Base-by-base conservation (phyloP, 139 green algal species). In the Chlamydomonas urium region DNA sequence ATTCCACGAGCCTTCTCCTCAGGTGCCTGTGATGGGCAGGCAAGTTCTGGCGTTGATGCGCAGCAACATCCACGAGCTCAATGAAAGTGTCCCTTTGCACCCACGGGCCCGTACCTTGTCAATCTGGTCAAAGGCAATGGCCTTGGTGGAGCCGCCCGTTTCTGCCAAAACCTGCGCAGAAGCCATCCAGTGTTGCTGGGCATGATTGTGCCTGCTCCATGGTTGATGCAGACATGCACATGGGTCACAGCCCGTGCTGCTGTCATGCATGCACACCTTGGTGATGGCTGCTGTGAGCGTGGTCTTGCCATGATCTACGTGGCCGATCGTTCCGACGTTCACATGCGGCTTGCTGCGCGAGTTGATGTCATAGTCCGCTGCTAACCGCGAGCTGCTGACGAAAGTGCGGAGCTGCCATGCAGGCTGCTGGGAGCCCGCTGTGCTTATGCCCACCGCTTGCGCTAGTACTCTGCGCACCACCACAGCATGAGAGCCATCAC, bases 1-100 rank as follows among this genome's bases (percentile, higher is more conserved):
- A 99, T 99, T n/a, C 95, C 95, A 65, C 95, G 89, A 2, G 94
- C 95, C 77, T 97, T 97, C 85, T 99, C 95, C 79, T 99, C 95
- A 19, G 95, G 95, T 0, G 95, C 95, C 86, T 93, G n/a, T n/a
- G n/a, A n/a, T n/a, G n/a, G n/a, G n/a, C n/a, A n/a, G n/a, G n/a
- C n/a, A n/a, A n/a, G n/a, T n/a, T n/a, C n/a, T n/a, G n/a, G n/a
- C n/a, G n/a, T n/a, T n/a, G n/a, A n/a, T n/a, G n/a, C n/a, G n/a
- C n/a, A n/a, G n/a, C n/a, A n/a, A n/a, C n/a, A 73, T 14, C 42
- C 34, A 21, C 34, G 34, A 4, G 38, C 2, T 19, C 26, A 75
- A 0, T n/a, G 21, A 57, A 19, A 74, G 5, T 75, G 26, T 63
- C 10, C 38, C 60, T 56, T 0, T 48, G 35, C 33, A 17, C 47